Base-by-base conservation (phyloP, 2,329 filamentous ascomycete species). In the Sarocladiaceae sp. region DNA sequence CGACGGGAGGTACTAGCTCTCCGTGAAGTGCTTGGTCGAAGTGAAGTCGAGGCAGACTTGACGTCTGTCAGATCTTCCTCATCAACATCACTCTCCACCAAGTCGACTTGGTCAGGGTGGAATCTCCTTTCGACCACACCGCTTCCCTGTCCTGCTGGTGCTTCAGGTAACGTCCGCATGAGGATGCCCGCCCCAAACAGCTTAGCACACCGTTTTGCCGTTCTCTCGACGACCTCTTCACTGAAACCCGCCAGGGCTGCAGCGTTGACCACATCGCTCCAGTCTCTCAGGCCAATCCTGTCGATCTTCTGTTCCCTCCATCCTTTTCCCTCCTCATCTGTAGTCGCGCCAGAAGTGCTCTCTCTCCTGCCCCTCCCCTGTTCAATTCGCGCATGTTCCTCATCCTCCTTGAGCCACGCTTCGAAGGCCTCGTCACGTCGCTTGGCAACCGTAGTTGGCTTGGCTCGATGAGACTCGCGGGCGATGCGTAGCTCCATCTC, bases 241-340 rank as follows among this genome's bases (percentile, higher is more conserved):
- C 84, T 68, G 63, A 89, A 90, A 0, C 85, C 88, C 2, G 77
- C 77, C 41, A 94, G 65, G 0, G 86, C 76, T 3, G 91, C 91
- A 1, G 88, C 73, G 1, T 86, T 86, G 21, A 96, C 65, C 2
- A 96, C 76, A 52, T 95, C 87, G 52, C 81, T 85, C 91, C 91
- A 97, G 64, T 94, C 85, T 18, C 85, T 76, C 11, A 80, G 66
- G 12, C 61, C 70, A 58, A 41, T n/a, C n/a, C 48, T 51, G 12
- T 57, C 54, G 11, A 39, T 35, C 16, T 52, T 56, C 24, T 46
- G 50, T 23, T 53, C 51, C 13, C 46, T 34, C 4, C 42, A 31
- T 34, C 47, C 43, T 29, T 46, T 47, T 15, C 52, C 49, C 15
- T 51, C 48, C 19, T 24, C 19, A 26, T 5, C 33, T 5, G 33